A percentile compares a stretch with the other conserved stretches of the same genome.
These are phyloP conservation scores for Microsporum ferrugineum DNA, from an alignment of 2,329 filamentous ascomycete species.

Conservation along the genomic window DNA sequence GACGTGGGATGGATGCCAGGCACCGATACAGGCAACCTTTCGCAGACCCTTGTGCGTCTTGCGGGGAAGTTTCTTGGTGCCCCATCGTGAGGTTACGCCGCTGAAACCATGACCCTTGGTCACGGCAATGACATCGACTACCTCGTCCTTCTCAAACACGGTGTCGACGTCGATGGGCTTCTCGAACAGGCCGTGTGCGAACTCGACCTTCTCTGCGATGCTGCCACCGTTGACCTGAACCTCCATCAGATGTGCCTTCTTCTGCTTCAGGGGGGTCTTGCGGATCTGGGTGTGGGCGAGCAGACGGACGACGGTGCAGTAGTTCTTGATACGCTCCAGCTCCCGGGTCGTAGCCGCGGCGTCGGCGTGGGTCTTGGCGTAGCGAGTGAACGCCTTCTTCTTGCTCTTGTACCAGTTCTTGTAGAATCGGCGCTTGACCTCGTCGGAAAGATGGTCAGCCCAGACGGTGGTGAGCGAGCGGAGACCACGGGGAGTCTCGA, in stretches of 20 bases:
- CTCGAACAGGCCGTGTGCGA: slow-evolving; percentile 93
- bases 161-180: slow-evolving; percentile 87
- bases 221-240: slow-evolving; percentile 98
- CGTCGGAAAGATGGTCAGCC: slow-evolving; percentile 98
- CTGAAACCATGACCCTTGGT: slow-evolving; percentile 99
- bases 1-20: slow-evolving; percentile 99
- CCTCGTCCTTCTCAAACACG: slow-evolving; percentile 99
- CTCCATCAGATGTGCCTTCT: slow-evolving; percentile 99
- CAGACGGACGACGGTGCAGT: slow-evolving; percentile 98
- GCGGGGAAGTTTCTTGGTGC: slow-evolving; percentile 99
- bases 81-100: slow-evolving; percentile 96
- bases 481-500: slow-evolving; percentile 98
- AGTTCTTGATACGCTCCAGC: slow-evolving; percentile 99
- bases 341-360: slow-evolving; percentile 88
- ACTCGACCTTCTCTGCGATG: slow-evolving; percentile 91
- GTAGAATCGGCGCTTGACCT: slow-evolving; percentile 99
- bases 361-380: slow-evolving; percentile 99
- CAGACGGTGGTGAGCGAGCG: slow-evolving; percentile 98
- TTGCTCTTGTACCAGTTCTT: slow-evolving; percentile 99
- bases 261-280: slow-evolving; percentile 99
- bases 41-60: slow-evolving; percentile 99
- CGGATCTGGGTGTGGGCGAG: slow-evolving; percentile 99
- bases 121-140: slow-evolving; percentile 98
- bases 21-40: slow-evolving; percentile 99
- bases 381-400: slow-evolving; percentile 99